These are phyloP conservation scores for Trichoderma lentiforme DNA, from an alignment of 2,329 filamentous ascomycete genomes.

Conservation along the genomic window DNA sequence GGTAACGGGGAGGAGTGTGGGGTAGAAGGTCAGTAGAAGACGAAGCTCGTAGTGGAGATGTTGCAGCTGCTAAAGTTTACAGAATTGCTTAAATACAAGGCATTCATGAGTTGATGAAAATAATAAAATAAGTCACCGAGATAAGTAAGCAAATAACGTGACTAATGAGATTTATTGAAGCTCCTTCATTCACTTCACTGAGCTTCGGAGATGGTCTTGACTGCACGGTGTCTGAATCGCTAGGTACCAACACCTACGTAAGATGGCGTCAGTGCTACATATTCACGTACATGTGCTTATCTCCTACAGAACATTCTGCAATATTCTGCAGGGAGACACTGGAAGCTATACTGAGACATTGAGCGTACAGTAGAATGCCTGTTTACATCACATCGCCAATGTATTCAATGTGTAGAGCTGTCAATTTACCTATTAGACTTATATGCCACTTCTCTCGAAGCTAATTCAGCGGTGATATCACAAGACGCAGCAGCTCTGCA, in stretches of 20 bases:
- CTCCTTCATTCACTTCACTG: background rate
- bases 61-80: background rate
- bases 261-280: slow-evolving; percentile 4
- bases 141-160: background rate
- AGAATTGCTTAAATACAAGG: background rate
- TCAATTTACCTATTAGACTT: background rate
- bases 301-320: background rate
- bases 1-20: background rate
- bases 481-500: background rate
- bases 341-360: background rate
- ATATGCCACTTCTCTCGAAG: background rate
- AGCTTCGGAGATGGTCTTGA: background rate
- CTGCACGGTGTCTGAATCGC: background rate
- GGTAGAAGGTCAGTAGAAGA: background rate
- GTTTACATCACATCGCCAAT: background rate
- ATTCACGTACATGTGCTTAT: background rate
- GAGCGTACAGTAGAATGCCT: background rate
- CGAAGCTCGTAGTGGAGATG: background rate
- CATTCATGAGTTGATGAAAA: background rate
- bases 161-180: background rate
- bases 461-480: background rate
- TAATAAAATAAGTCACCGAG: background rate
- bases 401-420: background rate
- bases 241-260: slow-evolving; percentile 16
- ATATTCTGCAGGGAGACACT: background rate